phyloP scores from a whole-genome alignment of 2,329 filamentous ascomycete species.

The Mollisiaceae sp. region DNA sequence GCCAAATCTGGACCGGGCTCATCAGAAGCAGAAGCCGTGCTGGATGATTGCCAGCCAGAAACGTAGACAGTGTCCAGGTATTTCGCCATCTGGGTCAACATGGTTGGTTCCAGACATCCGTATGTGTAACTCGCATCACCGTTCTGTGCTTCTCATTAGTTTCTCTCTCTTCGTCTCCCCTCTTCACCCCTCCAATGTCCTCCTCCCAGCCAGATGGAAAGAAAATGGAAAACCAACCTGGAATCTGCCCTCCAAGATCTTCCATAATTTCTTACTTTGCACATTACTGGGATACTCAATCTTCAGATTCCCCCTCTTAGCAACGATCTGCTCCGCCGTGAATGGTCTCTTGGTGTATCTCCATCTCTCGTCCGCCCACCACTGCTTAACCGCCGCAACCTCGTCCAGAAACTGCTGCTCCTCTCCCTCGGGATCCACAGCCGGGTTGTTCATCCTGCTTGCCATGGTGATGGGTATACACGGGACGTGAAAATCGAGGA shows the following conservation, averaged over 20 bases:
- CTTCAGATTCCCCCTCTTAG: slow-evolving; percentile 89
- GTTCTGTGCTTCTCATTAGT: slow-evolving; percentile 55
- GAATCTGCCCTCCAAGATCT: slow-evolving; percentile 85
- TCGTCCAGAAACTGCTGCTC: slow-evolving; percentile 68
- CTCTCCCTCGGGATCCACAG: slow-evolving; percentile 61
- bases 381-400: slow-evolving; percentile 86
- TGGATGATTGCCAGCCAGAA: slow-evolving; percentile 98
- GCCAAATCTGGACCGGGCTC: slow-evolving; percentile 97
- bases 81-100: slow-evolving; percentile 99
- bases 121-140: slow-evolving; percentile 92
- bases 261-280: slow-evolving; percentile 94
- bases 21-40: slow-evolving; percentile 91
- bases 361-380: slow-evolving; percentile 95
- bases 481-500: slow-evolving; percentile 16
- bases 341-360: slow-evolving; percentile 89
- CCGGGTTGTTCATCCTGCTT: slow-evolving; percentile 58
- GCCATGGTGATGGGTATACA: slow-evolving; percentile 38
- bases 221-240: slow-evolving; percentile 56
- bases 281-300: slow-evolving; percentile 90
- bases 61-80: slow-evolving; percentile 99
- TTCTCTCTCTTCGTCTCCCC: not conserved
- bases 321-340: slow-evolving; percentile 95
- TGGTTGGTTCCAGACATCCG: slow-evolving; percentile 95
- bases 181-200: not conserved
- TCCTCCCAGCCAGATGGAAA: not conserved